A percentile compares a stretch with the other conserved stretches of the same genome.
Evolutionary conservation across 345 rosid species (phyloP).

Genomic region (Hypericum perforatum): DNA sequence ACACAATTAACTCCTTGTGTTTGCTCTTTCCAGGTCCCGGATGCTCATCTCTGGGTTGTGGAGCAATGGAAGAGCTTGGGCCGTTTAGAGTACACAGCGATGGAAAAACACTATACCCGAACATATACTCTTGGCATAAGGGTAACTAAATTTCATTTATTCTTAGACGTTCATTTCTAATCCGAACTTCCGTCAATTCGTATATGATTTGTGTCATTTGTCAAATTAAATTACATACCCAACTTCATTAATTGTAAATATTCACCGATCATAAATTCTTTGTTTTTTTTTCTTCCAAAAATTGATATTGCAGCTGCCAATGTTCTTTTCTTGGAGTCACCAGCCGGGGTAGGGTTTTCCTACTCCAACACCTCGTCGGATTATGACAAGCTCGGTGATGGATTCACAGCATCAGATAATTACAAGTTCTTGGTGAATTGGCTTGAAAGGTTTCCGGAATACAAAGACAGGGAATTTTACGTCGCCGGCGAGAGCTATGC

Average conservation of each 20-base stretch:
- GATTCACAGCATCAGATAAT: slow-evolving; percentile 53
- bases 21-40: slow-evolving; percentile 40
- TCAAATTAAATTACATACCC: neutral
- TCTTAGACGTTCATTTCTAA: neutral
- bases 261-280: neutral
- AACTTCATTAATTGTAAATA: too few species aligned
- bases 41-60: slow-evolving; percentile 45
- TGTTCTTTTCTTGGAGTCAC: slow-evolving; percentile 73
- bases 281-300: neutral
- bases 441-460: slow-evolving; percentile 81
- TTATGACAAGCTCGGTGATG: slow-evolving; percentile 41
- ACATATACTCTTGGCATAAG: slow-evolving; percentile 46
- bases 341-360: slow-evolving; percentile 86
- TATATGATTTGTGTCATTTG: too few species aligned
- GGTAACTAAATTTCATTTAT: slow-evolving; percentile 16
- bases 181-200: too few species aligned
- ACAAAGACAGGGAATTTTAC: slow-evolving; percentile 52
- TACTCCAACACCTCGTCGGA: slow-evolving; percentile 66
- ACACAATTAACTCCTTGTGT: too few species aligned
- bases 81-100: slow-evolving; percentile 51
- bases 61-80: slow-evolving; percentile 50
- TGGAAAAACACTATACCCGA: slow-evolving; percentile 40
- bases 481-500: slow-evolving; percentile 92
- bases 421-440: slow-evolving; percentile 60
- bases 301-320: slow-evolving; percentile 40